These are phyloP conservation scores for Inosperma sp. DNA, from an alignment of 768 basidiomycete genomes.

Conservation along the genomic window DNA sequence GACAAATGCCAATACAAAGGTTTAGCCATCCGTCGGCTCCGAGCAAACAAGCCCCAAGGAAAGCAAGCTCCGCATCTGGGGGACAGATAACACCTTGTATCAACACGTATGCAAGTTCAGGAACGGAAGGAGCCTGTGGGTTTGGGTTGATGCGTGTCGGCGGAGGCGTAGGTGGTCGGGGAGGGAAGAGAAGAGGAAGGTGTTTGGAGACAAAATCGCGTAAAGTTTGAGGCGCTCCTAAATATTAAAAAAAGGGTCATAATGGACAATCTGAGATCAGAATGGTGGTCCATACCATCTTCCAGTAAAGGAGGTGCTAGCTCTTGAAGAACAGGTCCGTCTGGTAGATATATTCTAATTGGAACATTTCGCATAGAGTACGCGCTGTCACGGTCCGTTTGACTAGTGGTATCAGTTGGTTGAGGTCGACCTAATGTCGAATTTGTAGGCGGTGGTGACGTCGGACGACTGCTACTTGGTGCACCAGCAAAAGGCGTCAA, in stretches of 20 bases:
- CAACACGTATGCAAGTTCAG: slow-evolving; percentile 68
- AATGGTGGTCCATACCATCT: slow-evolving; percentile 53
- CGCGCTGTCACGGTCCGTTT: slow-evolving; percentile 71
- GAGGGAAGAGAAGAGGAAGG: slow-evolving; percentile 76
- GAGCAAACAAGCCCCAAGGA: slow-evolving; percentile 88
- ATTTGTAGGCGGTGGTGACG: slow-evolving; percentile 52
- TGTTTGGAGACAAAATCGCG: slow-evolving; percentile 62
- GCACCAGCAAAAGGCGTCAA: slow-evolving; percentile 78
- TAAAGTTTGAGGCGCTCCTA: slow-evolving; percentile 73
- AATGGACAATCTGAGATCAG: background rate
- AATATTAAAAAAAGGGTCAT: slow-evolving; percentile 4
- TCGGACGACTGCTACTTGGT: slow-evolving; percentile 47
- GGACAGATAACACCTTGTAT: slow-evolving; percentile 85
- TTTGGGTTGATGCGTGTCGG: slow-evolving; percentile 39
- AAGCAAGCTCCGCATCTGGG: slow-evolving; percentile 84
- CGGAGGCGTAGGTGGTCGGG: slow-evolving; percentile 41
- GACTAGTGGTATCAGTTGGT: slow-evolving; percentile 53
- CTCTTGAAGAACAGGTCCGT: slow-evolving; percentile 89
- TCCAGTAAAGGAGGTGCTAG: slow-evolving; percentile 74
- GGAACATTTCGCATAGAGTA: slow-evolving; percentile 87
- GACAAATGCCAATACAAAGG: slow-evolving; percentile 67
- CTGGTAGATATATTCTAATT: slow-evolving; percentile 82
- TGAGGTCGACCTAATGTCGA: slow-evolving; percentile 61
- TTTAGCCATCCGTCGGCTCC: slow-evolving; percentile 97
- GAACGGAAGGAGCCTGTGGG: slow-evolving; percentile 31